Percentiles rank a stretch among this genome's conserved stretches.
Evolutionary conservation across 768 basidiomycete species (phyloP).

Genomic region (Calocybe indica): DNA sequence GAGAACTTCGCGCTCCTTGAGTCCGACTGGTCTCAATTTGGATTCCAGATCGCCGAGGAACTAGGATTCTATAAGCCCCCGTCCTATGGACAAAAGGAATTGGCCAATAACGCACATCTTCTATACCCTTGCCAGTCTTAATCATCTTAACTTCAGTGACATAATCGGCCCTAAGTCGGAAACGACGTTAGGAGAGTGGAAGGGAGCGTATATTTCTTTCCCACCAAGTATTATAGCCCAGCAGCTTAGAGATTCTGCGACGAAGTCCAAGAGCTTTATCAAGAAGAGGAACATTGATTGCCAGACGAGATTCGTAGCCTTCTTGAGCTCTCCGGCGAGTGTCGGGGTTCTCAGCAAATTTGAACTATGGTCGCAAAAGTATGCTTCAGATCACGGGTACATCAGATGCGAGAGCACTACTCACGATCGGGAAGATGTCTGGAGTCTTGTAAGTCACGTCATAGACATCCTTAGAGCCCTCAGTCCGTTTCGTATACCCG

Average conservation of each 20-base stretch:
- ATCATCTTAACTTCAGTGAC: conserved; percentile 84
- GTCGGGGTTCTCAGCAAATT: conserved; percentile 66
- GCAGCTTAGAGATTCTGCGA: conserved; percentile 56
- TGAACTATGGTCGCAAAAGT: conserved; percentile 44
- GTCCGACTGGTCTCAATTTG: conserved; percentile 68
- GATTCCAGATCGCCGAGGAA: conserved; percentile 74
- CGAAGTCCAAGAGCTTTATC: conserved; percentile 65
- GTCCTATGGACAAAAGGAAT: neutral
- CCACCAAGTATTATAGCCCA: conserved; percentile 71
- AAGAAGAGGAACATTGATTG: conserved; percentile 66
- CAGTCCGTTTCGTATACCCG: conserved; percentile 65
- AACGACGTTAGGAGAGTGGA: neutral
- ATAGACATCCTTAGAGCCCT: conserved; percentile 52
- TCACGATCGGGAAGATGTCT: conserved; percentile 72
- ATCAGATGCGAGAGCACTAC: conserved; percentile 13
- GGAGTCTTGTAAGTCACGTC: conserved; percentile 80
- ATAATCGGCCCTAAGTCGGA: conserved; percentile 59
- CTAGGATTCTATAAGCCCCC: conserved; percentile 24
- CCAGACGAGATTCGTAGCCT: conserved; percentile 63
- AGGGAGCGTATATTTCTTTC: neutral
- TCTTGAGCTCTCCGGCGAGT: conserved; percentile 65
- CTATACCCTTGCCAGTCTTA: conserved; percentile 58
- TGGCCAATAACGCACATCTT: conserved; percentile 35
- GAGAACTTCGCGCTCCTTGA: conserved; percentile 60
- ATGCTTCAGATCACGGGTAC: neutral